Evolutionary conservation across 1,284 basidiomycete genomes (phyloP), one percentile per base, ranked within the genome.

Genomic region (Xerocomus minutiporus): DNA sequence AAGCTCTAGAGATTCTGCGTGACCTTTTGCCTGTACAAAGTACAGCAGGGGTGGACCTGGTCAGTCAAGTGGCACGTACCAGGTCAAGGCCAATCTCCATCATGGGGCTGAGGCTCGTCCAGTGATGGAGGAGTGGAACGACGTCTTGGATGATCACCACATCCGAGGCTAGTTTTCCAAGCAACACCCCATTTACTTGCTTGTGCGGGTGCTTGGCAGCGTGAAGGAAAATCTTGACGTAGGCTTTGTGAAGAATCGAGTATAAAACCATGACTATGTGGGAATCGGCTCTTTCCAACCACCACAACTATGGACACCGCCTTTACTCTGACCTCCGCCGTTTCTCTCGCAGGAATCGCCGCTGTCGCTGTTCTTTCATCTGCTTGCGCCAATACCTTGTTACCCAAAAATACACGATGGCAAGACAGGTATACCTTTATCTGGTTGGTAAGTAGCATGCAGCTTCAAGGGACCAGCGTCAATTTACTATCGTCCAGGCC

Each of bases 41-140:
- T 48, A 40, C 50, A 48, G 31, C 25, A 31, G 44, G 51, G 39
- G 47, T 32, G 25, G 20, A 38, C 45, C n/a, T 28, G 26, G n/a
- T 26, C 17, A 36, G 23, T 36, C n/a, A 12, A 54, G 40, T 25
- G 31, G 44, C 13, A 71, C 80, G 62, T 60, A 88, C 87, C 60
- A 90, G 69, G 59, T 86, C 84, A 45, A 91, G 73, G 12, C 86
- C 88, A 55, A 88, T 82, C 63, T 89, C 86, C 83, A 88, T 87
- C 81, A 86, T 86, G 2, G 85, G 84, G 56, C 83, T 86, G 49
- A 90, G 72, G 58, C 77, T 83, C 9, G 86, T 88, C 88, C 86
- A 90, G 62, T 88, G 82, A 64, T 90, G 88, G 46, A 88, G 75
- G 32, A 90, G 72, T n/a, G 87, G 87, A 34, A 91, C 73, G 4